Base-by-base conservation (phyloP, 805 yeast species). In the Candida morakotiae region DNA sequence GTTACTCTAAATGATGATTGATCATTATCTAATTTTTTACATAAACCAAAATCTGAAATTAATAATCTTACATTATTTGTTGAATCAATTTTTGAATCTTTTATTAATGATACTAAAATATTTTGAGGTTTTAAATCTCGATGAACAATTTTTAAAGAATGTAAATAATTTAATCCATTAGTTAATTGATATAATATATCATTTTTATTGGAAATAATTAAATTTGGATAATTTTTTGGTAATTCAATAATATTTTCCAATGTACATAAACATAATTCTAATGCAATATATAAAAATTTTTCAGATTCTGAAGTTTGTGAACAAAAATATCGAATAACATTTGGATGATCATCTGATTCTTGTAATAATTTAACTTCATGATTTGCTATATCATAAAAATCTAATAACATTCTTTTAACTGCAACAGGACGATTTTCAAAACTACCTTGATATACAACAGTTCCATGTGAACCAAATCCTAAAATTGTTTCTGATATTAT, bases 391-490 rank as follows among this genome's bases (percentile, higher is more conserved):
- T 93, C 97, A 58, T 85, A 91, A 53, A 89, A 93, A 55, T 89
- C 96, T 25, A 89, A 71, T 37, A 93, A 66, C 95, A 93, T 86
- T 50, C 98, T 67, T 57, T 93, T 93, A 5, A 93, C 94, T 0
- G 98, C 98, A 5, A 93, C 98, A 1, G 95, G 96, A 39, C 98
- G 72, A 47, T 79, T 82, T 53, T 91, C 96, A 62, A 89, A 93
- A 4, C 77, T 74, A 0, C 98, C 98, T 53, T 82, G 79, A 54
- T 79, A 87, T 1, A 93, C 98, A 20, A 91, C 87, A 0, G 98
- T 93, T 19, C 98, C 98, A 49, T 89, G 96, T 1, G 96, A 87
- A 1, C 98, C 98, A 56, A 87, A 87, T 1, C 98, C 98, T 35
- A 93, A 62, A n/a, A 88, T 73, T 20, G 73, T 77, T 44, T 83